A percentile compares a stretch with the other conserved stretches of the same genome.
Evolutionary conservation across 495 filamentous ascomycete genomes (phyloP).

Genomic region (Neurospora africana): DNA sequence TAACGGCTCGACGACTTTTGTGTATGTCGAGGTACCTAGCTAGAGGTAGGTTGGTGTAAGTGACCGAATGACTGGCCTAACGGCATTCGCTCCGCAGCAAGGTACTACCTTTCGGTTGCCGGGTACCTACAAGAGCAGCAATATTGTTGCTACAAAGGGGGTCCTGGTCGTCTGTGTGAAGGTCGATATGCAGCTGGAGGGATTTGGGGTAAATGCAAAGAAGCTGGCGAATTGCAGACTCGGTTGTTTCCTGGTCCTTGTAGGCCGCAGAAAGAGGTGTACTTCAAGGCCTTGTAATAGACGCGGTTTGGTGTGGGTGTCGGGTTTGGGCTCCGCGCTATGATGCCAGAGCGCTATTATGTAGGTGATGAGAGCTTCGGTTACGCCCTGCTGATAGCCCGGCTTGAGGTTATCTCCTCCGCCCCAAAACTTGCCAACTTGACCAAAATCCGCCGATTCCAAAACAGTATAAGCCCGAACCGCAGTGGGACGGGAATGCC

Average conservation of each 20-base stretch:
- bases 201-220: not conserved
- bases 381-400: not conserved
- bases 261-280: not conserved
- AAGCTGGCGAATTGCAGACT: not conserved
- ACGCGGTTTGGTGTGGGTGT: not conserved
- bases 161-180: not conserved
- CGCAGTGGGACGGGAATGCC: not conserved
- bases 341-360: not conserved
- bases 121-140: not conserved
- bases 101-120: not conserved
- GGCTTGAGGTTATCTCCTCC: not conserved
- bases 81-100: not conserved
- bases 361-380: not conserved
- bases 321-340: not conserved
- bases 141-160: not conserved
- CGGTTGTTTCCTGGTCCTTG: not conserved
- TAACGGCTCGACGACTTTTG: not conserved
- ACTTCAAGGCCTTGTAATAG: not conserved
- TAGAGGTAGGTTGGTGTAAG: not conserved
- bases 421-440: not conserved
- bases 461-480: not conserved
- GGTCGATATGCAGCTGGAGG: not conserved
- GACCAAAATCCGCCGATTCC: not conserved
- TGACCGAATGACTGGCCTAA: not conserved
- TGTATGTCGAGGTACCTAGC: not conserved